Base-by-base conservation (phyloP, 179 eudicot genomes). In the Actinidia polygama region DNA sequence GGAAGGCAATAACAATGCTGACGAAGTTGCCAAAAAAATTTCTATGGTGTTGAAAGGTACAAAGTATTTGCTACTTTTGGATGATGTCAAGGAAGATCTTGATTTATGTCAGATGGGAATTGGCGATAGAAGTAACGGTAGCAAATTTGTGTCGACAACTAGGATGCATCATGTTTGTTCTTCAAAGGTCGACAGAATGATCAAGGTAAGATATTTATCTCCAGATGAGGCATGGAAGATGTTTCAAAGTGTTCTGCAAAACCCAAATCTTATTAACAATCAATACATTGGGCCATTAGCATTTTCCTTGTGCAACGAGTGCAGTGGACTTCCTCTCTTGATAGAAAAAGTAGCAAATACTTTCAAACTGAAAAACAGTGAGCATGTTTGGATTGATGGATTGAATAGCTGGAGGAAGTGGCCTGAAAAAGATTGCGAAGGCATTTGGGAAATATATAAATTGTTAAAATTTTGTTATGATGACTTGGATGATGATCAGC, bases 91-190 rank as follows among this genome's bases (percentile, higher is more conserved):
- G 16, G 63, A 72, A 61, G 72, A 30, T 16, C 72, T 83, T 36
- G 55, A 78, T 24, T 83, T 83, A 58, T 8, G 6, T 3, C 5
- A n/a, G 11, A 23, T 83, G 1, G 85, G 85, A 30, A 70, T 83
- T 64, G 47, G 24, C 47, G 5, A 2, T 8, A 36, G 55, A 26
- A 53, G 15, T n/a, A 58, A 49, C 14, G 85, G 82, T 5, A 68
- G 82, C 85, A 83, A 83, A 57, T 18, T 78, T 30, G 85, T 83
- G 14, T 59, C 78, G 63, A 83, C 85, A 68, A 78, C 82, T 58
- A 83, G 77, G 74, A 30, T 24, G 1, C 50, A 21, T 4, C 73
- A 50, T 71, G 79, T 83, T 64, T 73, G 30, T 66, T 11, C 5
- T 9, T n/a, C 0, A 47, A 46, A 6, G n/a, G 70, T 53, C 2